A percentile compares a stretch with the other conserved stretches of the same genome.
Conservation (phyloP, 768 basidiomycete species). For the Psilocybe cyanescens region DNA sequence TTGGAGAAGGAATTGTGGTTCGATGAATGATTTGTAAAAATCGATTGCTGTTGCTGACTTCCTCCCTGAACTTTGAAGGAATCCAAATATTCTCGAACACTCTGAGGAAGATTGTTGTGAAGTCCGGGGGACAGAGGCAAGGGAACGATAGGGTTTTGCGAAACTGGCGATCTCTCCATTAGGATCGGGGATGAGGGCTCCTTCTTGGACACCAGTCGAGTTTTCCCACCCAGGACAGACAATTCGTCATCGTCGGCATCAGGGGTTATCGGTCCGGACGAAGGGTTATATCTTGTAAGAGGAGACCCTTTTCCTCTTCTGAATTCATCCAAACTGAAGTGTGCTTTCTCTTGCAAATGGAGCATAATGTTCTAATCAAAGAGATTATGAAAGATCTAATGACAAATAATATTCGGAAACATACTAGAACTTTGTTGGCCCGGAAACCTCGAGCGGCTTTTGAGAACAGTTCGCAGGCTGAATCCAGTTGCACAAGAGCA, state of each 20-base stretch:
- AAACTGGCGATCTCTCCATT: slow-evolving; percentile 69
- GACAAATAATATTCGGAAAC: slow-evolving; percentile 16
- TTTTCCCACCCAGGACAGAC: slow-evolving; percentile 65
- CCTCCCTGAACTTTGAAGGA: slow-evolving; percentile 48
- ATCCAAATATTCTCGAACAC: slow-evolving; percentile 69
- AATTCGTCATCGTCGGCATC: slow-evolving; percentile 66
- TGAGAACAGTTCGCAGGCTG: slow-evolving; percentile 75
- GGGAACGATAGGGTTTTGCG: slow-evolving; percentile 73
- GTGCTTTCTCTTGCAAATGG: slow-evolving; percentile 66
- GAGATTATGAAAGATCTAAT: not conserved
- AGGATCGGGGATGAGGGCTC: slow-evolving; percentile 59
- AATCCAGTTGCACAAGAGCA: slow-evolving; percentile 73
- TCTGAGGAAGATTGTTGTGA: slow-evolving; percentile 58
- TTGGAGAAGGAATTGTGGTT: slow-evolving; percentile 15
- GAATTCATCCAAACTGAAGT: slow-evolving; percentile 65
- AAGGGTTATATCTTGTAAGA: slow-evolving; percentile 37
- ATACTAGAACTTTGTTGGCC: slow-evolving; percentile 67
- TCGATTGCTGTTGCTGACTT: slow-evolving; percentile 22
- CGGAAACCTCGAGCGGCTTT: slow-evolving; percentile 69
- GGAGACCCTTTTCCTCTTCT: slow-evolving; percentile 58
- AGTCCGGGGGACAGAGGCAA: slow-evolving; percentile 59
- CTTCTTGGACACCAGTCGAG: slow-evolving; percentile 64
- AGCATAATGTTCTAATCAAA: slow-evolving; percentile 61
- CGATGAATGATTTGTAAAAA: slow-evolving; percentile 10
- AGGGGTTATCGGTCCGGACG: slow-evolving; percentile 41